Conservation (phyloP, 352 stramenopile species). For the Pythium aphanidermatum region DNA sequence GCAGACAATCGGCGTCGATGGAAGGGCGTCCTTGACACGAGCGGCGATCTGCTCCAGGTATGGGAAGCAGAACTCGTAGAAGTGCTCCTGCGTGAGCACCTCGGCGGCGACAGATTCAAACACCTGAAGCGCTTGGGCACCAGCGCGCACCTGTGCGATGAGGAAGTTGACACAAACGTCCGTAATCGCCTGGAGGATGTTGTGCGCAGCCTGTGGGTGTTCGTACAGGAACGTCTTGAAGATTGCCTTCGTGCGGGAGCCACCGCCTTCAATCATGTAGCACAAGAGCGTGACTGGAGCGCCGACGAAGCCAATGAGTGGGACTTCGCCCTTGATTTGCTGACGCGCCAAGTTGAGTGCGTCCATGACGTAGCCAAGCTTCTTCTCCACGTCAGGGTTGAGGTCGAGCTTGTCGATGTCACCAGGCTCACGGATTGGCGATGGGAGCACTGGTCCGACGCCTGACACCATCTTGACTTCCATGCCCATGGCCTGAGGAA, state of each 20-base stretch:
- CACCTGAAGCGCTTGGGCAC: constrained; percentile 94
- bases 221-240: constrained; percentile 95
- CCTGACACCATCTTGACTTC: constrained; percentile 95
- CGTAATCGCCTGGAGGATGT: constrained; percentile 92
- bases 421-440: constrained; percentile 70
- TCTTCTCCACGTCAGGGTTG: constrained; percentile 88
- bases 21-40: constrained; percentile 64
- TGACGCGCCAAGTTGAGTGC: constrained; percentile 92
- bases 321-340: constrained; percentile 88
- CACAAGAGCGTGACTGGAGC: constrained; percentile 96
- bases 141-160: constrained; percentile 89
- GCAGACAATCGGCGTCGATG: constrained; percentile 66
- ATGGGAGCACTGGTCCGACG: constrained; percentile 84
- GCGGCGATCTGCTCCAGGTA: constrained; percentile 81
- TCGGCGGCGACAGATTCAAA: constrained; percentile 97
- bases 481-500: constrained; percentile 96
- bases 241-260: constrained; percentile 92
- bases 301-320: constrained; percentile 98
- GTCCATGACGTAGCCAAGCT: constrained; percentile 94
- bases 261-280: constrained; percentile 98
- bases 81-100: constrained; percentile 92
- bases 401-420: constrained; percentile 90
- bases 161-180: constrained; percentile 96
- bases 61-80: constrained; percentile 93
- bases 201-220: constrained; percentile 87